Base-by-base conservation (phyloP, 176 grass and related monocot species). In the Puya raimondii region DNA sequence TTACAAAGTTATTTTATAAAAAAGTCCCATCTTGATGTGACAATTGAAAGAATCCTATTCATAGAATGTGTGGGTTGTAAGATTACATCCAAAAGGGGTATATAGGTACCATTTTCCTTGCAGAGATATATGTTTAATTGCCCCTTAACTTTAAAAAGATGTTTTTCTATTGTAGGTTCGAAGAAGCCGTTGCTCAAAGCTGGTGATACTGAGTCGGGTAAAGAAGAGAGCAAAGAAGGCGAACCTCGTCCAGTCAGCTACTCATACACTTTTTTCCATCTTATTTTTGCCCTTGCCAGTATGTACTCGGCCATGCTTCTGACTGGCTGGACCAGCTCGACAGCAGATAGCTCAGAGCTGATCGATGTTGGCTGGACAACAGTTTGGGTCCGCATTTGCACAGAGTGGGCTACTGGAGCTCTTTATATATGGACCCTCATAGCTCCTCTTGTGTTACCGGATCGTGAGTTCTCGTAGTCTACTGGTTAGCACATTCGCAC, bases 291-390 rank as follows among this genome's bases (percentile, higher is more conserved):
- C 10, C 83, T 96, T 11, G 92, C 92, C 3, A 96, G 92, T 65
- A 96, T 96, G 92, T 96, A 96, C 65, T 96, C 92, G 1, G 88
- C 86, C 64, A 96, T 96, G 92, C 86, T 96, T 67, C 77, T 96
- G 10, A 96, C 92, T 10, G 92, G 92, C 48, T 96, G 92, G 92
- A 89, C 81, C 7, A 89, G 84, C 59, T 88, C 84, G 2, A 77
- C 76, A 53, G 87, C 93, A 6, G 88, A 78, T 14, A 89, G 74
- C 25, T 79, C 93, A 12, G 93, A 96, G 74, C 84, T 96, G 79
- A 96, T 96, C 70, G 88, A 96, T 77, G 85, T 92, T 47, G 93
- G 93, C 23, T 96, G 93, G 93, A 96, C 93, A 16, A 90, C 88
- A 2, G 93, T 90, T 14, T 96, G 93, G 92, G 93, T 96, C 23